Conservation (phyloP, 2,329 filamentous ascomycete genomes). For the Alternaria brassicicola region DNA sequence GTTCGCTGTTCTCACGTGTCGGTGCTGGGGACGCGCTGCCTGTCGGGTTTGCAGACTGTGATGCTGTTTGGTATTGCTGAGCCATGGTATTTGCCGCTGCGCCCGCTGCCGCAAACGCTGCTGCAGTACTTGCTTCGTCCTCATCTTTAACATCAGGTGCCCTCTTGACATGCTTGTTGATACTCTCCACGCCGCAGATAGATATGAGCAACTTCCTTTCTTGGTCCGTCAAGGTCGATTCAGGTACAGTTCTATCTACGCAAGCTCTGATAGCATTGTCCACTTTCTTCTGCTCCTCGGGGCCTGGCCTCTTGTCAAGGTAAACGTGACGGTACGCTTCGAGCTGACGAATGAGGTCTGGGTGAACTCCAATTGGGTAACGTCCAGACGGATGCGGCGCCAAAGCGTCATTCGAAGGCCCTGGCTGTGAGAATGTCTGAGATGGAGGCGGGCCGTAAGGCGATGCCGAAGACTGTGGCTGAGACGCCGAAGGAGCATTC, state of each 20-base stretch:
- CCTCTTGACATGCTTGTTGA: slow-evolving; percentile 24
- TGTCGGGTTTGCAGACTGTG: slow-evolving; percentile 5
- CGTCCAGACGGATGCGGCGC: slow-evolving; percentile 36
- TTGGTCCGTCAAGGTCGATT: slow-evolving; percentile 29
- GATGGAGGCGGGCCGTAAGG: slow-evolving; percentile 19
- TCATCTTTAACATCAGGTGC: slow-evolving; percentile 18
- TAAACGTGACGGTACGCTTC: slow-evolving; percentile 45
- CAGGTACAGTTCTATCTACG: slow-evolving; percentile 33
- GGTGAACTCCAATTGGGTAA: slow-evolving; percentile 37
- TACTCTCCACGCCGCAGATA: slow-evolving; percentile 31
- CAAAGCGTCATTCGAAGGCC: slow-evolving; percentile 7
- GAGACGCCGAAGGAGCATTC: slow-evolving; percentile 17
- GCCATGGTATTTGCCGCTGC: slow-evolving; percentile 32
- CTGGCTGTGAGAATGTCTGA: slow-evolving; percentile 12
- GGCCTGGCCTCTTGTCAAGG: slow-evolving; percentile 29
- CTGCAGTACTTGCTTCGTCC: slow-evolving; percentile 36
- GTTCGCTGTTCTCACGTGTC: slow-evolving; percentile 17
- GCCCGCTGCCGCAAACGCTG: slow-evolving; percentile 44
- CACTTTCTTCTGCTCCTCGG: slow-evolving; percentile 37
- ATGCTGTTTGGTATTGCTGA: background rate
- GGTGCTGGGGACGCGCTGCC: slow-evolving; percentile 8
- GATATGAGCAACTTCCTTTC: slow-evolving; percentile 34
- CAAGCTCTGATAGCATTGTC: slow-evolving; percentile 45
- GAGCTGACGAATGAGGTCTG: slow-evolving; percentile 40
- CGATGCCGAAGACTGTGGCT: slow-evolving; percentile 15